Evolutionary conservation across 2,329 filamentous ascomycete species (phyloP).

Genomic region (Aureobasidium lini): DNA sequence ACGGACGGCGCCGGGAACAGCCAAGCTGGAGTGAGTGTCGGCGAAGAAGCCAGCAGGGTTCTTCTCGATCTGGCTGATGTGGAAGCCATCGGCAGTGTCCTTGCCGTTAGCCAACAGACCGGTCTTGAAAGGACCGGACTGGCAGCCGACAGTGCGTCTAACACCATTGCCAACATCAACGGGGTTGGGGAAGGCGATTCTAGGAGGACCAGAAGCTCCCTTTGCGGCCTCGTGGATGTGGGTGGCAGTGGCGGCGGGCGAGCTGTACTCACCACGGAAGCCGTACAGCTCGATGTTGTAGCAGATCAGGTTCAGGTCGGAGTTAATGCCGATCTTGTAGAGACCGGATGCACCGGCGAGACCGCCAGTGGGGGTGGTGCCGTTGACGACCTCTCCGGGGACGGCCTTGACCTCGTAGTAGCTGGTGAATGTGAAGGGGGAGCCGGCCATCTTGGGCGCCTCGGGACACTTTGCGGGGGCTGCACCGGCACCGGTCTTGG

Average conservation of each 20-base stretch:
- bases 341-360: slow-evolving; percentile 39
- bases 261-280: slow-evolving; percentile 45
- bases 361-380: slow-evolving; percentile 29
- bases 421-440: slow-evolving; percentile 38
- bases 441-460: background rate
- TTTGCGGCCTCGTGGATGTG: slow-evolving; percentile 46
- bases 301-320: slow-evolving; percentile 37
- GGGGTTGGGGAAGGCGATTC: slow-evolving; percentile 47
- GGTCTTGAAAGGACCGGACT: slow-evolving; percentile 38
- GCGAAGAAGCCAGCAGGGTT: slow-evolving; percentile 47
- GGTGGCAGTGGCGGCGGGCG: slow-evolving; percentile 45
- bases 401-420: slow-evolving; percentile 42
- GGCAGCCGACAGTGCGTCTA: slow-evolving; percentile 36
- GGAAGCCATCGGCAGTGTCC: slow-evolving; percentile 43
- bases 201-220: slow-evolving; percentile 44
- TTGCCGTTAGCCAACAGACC: slow-evolving; percentile 34
- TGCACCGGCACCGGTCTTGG: background rate
- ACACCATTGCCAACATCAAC: slow-evolving; percentile 29
- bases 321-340: slow-evolving; percentile 49
- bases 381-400: slow-evolving; percentile 42
- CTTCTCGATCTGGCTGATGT: slow-evolving; percentile 43
- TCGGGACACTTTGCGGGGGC: background rate
- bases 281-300: slow-evolving; percentile 45
- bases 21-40: slow-evolving; percentile 45
- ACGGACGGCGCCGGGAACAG: slow-evolving; percentile 44